These are phyloP conservation scores for Aspergillus terreus DNA, from an alignment of 2,329 filamentous ascomycete genomes.

Conservation along the genomic window DNA sequence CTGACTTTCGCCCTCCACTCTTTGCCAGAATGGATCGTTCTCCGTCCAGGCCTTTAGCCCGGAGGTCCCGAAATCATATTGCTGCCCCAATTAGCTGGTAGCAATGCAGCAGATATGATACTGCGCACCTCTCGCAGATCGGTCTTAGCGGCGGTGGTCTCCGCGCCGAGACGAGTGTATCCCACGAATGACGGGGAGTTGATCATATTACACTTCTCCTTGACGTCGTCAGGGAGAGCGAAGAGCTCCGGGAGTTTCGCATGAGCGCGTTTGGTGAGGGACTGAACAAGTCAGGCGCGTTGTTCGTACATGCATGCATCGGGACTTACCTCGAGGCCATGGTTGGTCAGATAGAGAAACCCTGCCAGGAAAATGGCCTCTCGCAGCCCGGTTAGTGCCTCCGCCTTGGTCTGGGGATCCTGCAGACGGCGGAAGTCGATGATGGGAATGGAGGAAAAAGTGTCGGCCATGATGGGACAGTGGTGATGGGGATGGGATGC, in stretches of 20 bases:
- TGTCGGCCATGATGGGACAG: conserved; percentile 14
- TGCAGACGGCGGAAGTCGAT: conserved; percentile 27
- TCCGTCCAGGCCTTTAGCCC: conserved; percentile 24
- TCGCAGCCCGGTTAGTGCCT: conserved; percentile 23
- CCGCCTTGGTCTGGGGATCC: conserved; percentile 20
- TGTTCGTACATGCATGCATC: neutral
- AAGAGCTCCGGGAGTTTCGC: conserved; percentile 23
- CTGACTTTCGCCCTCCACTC: conserved; percentile 29
- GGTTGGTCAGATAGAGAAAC: conserved; percentile 34
- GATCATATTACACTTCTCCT: conserved; percentile 30
- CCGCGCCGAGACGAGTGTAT: conserved; percentile 32
- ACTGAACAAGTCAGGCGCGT: conserved; percentile 9
- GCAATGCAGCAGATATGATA: neutral
- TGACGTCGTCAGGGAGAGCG: conserved; percentile 21
- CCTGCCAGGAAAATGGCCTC: conserved; percentile 34
- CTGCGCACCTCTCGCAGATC: conserved; percentile 28
- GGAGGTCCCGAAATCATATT: conserved; percentile 40
- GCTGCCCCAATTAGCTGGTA: conserved; percentile 27
- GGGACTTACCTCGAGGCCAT: conserved; percentile 27
- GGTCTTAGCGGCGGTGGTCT: conserved; percentile 29
- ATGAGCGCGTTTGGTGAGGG: conserved; percentile 20
- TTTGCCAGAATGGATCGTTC: conserved; percentile 46
- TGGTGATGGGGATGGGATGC: neutral
- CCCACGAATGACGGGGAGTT: conserved; percentile 31
- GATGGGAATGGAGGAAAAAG: conserved; percentile 28